phyloP scores from a whole-genome alignment of 306 rosid species.

The Castanea sativa region DNA sequence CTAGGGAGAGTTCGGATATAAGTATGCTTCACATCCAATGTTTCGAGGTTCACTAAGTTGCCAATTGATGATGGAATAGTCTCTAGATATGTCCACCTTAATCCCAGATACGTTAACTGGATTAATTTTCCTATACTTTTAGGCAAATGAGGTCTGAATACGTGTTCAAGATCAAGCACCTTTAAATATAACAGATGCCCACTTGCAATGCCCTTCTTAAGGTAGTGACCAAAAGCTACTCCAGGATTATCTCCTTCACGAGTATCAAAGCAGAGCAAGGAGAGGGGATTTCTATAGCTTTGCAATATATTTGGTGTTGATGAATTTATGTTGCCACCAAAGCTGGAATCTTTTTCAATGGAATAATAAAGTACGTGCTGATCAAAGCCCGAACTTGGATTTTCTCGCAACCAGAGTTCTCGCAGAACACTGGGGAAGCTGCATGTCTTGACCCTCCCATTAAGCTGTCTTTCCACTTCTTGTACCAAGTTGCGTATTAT shows the following conservation, averaged over 20 bases:
- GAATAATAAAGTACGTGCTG: conserved; percentile 13
- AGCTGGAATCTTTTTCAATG: background rate
- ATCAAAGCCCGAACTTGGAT: background rate
- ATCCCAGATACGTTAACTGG: conserved; percentile 29
- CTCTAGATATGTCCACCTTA: conserved; percentile 36
- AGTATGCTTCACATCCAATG: conserved; percentile 41
- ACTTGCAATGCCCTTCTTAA: conserved; percentile 13
- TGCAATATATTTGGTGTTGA: background rate
- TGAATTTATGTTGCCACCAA: background rate
- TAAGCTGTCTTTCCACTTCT: conserved; percentile 6
- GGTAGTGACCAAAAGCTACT: conserved; percentile 20
- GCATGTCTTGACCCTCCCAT: conserved; percentile 19
- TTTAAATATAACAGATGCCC: background rate
- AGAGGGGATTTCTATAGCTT: background rate
- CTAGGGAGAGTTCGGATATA: conserved; percentile 23
- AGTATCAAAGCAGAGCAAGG: background rate
- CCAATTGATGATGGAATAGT: conserved; percentile 25
- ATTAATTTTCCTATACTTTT: conserved; percentile 1
- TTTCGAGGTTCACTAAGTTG: conserved; percentile 29
- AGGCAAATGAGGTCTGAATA: conserved; percentile 41
- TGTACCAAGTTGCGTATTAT: conserved; percentile 7
- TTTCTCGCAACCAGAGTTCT: background rate
- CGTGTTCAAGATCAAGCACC: conserved; percentile 22
- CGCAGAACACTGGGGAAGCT: background rate
- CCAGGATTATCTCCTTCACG: conserved; percentile 34